These are phyloP conservation scores for Tuber aestivum DNA, from an alignment of 495 filamentous ascomycete species.

Conservation along the genomic window DNA sequence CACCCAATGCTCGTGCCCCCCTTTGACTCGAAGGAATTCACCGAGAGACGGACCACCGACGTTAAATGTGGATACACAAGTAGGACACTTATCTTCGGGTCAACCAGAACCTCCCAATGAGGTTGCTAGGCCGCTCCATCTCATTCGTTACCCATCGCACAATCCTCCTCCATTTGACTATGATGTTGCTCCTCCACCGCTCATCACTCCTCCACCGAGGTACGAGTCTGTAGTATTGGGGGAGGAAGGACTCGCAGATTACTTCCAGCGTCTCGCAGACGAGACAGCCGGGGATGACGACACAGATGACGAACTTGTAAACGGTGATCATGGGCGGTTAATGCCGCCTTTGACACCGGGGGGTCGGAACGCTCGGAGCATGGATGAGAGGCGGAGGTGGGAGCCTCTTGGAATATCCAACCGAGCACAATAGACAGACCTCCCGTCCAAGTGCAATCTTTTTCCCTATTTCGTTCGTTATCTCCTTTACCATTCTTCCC, in stretches of 20 bases:
- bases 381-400: slow-evolving; percentile 52
- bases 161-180: slow-evolving; percentile 89
- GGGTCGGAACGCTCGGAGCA: slow-evolving; percentile 62
- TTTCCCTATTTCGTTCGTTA: not conserved
- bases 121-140: slow-evolving; percentile 69
- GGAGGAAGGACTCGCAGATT: slow-evolving; percentile 82
- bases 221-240: slow-evolving; percentile 77
- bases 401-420: slow-evolving; percentile 34
- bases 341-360: slow-evolving; percentile 67
- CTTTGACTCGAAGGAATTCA: slow-evolving; percentile 48
- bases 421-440: not conserved
- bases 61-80: slow-evolving; percentile 47
- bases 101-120: slow-evolving; percentile 4
- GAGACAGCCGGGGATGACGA: slow-evolving; percentile 55
- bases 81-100: slow-evolving; percentile 22
- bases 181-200: slow-evolving; percentile 68
- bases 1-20: slow-evolving; percentile 34
- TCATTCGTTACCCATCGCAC: slow-evolving; percentile 79
- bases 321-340: slow-evolving; percentile 51
- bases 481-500: not conserved
- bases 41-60: slow-evolving; percentile 73
- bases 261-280: slow-evolving; percentile 68
- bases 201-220: slow-evolving; percentile 57
- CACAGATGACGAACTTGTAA: slow-evolving; percentile 42
- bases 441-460: not conserved